Percentiles rank a stretch among this genome's conserved stretches.
Conservation (phyloP, 495 filamentous ascomycete genomes). For the Evansstolkia leycettana region DNA sequence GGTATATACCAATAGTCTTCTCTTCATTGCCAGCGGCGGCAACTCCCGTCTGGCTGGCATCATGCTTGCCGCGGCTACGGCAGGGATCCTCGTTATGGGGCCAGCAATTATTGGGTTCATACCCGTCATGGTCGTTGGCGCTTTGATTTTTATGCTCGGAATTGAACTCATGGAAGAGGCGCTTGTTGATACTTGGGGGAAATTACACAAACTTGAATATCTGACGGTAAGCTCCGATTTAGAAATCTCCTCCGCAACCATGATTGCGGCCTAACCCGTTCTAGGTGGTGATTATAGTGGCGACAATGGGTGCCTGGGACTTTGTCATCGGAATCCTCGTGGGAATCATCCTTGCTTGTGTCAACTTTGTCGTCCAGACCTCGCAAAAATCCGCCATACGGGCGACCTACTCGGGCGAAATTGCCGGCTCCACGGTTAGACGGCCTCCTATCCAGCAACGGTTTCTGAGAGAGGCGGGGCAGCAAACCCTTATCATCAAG, state of each 20-base stretch:
- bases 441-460: slow-evolving; percentile 80
- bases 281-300: slow-evolving; percentile 77
- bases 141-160: slow-evolving; percentile 84
- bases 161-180: slow-evolving; percentile 85
- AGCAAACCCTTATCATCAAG: slow-evolving; percentile 81
- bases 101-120: slow-evolving; percentile 86
- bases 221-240: slow-evolving; percentile 49
- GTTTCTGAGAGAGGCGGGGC: slow-evolving; percentile 72
- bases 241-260: neutral
- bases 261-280: slow-evolving; percentile 12
- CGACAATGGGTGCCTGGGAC: slow-evolving; percentile 93
- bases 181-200: slow-evolving; percentile 75
- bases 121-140: slow-evolving; percentile 91
- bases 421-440: slow-evolving; percentile 82
- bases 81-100: slow-evolving; percentile 69
- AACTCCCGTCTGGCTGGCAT: slow-evolving; percentile 75
- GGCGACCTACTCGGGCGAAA: slow-evolving; percentile 72
- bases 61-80: slow-evolving; percentile 72
- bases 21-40: slow-evolving; percentile 87
- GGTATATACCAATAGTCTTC: slow-evolving; percentile 90
- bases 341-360: slow-evolving; percentile 83
- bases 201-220: slow-evolving; percentile 76
- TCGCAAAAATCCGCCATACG: slow-evolving; percentile 79
- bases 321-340: slow-evolving; percentile 89
- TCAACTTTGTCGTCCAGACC: slow-evolving; percentile 81